Percentiles rank a stretch among this genome's conserved stretches.
Conservation (phyloP, 2,329 filamentous ascomycete genomes). For the Colletotrichum falcatum region DNA sequence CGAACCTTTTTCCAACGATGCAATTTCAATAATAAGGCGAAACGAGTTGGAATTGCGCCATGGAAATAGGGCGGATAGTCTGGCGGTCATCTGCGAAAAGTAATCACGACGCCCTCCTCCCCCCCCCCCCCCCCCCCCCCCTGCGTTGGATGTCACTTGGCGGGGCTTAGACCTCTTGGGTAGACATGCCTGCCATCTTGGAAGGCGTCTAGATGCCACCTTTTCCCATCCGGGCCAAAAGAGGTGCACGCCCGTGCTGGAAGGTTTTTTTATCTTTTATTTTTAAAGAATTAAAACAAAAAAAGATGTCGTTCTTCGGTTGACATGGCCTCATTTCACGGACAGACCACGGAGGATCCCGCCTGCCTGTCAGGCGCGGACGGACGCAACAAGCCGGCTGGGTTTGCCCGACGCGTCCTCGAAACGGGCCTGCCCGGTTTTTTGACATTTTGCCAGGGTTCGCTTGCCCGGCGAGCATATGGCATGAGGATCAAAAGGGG, state of each 20-base stretch:
- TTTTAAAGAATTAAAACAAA: too few species aligned
- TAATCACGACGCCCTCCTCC: neutral
- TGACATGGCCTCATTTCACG: neutral
- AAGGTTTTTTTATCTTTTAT: too few species aligned
- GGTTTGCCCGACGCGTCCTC: neutral
- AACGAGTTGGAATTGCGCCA: neutral
- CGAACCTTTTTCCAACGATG: neutral
- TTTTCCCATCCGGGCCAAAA: neutral
- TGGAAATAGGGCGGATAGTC: neutral
- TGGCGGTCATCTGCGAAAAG: conserved; percentile 11
- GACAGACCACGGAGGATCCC: neutral
- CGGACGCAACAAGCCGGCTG: neutral
- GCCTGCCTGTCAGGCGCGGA: neutral
- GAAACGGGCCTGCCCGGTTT: neutral
- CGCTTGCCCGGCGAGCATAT: neutral
- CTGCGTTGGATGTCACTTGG: conserved; percentile 2
- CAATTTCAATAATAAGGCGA: neutral
- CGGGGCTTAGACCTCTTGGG: neutral
- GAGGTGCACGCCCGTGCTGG: too few species aligned
- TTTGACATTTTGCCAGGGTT: neutral
- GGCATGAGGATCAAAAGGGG: neutral
- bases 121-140: neutral
- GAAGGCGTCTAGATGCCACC: neutral
- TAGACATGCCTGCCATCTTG: neutral
- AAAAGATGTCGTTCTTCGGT: neutral